These are phyloP conservation scores for Straminergon stramineum DNA, from an alignment of 225 moss, liverwort and hornwort genomes.

Conservation along the genomic window DNA sequence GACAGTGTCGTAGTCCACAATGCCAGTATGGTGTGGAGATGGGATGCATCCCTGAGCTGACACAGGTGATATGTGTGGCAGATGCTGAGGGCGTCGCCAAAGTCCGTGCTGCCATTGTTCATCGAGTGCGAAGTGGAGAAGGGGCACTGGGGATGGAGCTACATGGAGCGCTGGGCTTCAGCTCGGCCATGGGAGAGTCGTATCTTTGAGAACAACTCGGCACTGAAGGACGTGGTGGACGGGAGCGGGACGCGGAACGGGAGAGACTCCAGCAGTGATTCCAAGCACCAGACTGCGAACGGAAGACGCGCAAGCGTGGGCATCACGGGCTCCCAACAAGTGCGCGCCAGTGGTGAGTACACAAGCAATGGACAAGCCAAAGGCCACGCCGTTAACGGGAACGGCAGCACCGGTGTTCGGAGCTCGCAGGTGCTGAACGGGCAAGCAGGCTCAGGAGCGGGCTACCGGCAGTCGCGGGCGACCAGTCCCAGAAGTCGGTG, in stretches of 20 bases:
- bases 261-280: constrained; percentile 31
- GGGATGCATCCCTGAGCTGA: background rate
- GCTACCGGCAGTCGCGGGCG: constrained; percentile 27
- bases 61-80: background rate
- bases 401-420: background rate
- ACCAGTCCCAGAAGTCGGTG: constrained; percentile 66
- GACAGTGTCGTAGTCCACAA: background rate
- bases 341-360: constrained; percentile 6
- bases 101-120: constrained; percentile 47
- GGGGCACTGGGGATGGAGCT: constrained; percentile 89
- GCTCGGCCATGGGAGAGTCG: constrained; percentile 85
- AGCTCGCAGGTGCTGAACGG: constrained; percentile 1
- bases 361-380: background rate
- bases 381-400: background rate
- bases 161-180: constrained; percentile 89
- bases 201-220: constrained; percentile 26
- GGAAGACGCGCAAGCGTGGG: constrained; percentile 34
- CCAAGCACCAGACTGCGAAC: constrained; percentile 27
- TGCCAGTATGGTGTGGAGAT: background rate
- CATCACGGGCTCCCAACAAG: background rate
- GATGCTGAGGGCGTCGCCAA: constrained; percentile 56
- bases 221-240: constrained; percentile 20
- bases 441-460: constrained; percentile 3
- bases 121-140: constrained; percentile 80
- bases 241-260: background rate